Evolutionary conservation across 1,284 basidiomycete genomes (phyloP).

Genomic region (Papiliotrema flavescens): DNA sequence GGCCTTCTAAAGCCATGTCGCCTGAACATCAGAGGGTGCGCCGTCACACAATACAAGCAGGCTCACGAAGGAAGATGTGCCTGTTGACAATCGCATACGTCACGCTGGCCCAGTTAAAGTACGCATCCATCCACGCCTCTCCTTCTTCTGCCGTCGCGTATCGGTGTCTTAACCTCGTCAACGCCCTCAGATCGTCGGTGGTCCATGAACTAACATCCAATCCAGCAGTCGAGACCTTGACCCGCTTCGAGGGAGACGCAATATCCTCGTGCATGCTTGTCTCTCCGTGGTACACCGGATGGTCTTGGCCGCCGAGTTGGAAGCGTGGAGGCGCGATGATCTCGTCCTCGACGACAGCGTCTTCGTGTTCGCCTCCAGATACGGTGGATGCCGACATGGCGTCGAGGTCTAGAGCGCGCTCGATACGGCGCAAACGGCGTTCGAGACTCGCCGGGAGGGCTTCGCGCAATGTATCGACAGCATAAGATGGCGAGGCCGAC

Average conservation of each 20-base stretch:
- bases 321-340: slow-evolving; percentile 18
- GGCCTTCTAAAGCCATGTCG: slow-evolving; percentile 22
- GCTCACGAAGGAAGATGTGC: slow-evolving; percentile 16
- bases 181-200: slow-evolving; percentile 10
- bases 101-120: slow-evolving; percentile 19
- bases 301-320: slow-evolving; percentile 14
- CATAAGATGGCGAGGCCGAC: not conserved
- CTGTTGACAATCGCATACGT: slow-evolving; percentile 14
- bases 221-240: not conserved
- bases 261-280: slow-evolving; percentile 17
- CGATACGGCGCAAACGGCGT: slow-evolving; percentile 14
- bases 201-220: slow-evolving; percentile 13
- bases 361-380: not conserved
- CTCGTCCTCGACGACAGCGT: not conserved
- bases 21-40: not conserved
- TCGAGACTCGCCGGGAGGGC: slow-evolving; percentile 9
- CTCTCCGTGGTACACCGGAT: slow-evolving; percentile 19
- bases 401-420: slow-evolving; percentile 13
- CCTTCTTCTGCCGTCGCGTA: slow-evolving; percentile 21
- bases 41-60: not conserved
- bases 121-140: slow-evolving; percentile 17
- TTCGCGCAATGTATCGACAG: not conserved
- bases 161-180: slow-evolving; percentile 17
- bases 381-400: not conserved
- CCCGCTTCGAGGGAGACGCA: not conserved